Evolutionary conservation across 2,329 filamentous ascomycete genomes (phyloP).

Genomic region (Cercospora sp.): DNA sequence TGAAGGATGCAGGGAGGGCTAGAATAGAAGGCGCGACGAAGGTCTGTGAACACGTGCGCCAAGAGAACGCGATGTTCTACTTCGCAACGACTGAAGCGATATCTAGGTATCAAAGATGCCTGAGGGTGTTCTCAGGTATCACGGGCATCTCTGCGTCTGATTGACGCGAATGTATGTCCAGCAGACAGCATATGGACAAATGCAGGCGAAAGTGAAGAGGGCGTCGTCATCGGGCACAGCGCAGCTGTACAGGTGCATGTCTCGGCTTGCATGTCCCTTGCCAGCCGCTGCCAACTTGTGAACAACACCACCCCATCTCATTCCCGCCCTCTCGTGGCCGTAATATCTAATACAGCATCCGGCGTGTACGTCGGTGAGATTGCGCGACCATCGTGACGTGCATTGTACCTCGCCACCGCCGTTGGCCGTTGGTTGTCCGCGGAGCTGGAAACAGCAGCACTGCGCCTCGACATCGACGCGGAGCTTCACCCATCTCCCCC

Average conservation of each 20-base stretch:
- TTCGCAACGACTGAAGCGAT: neutral
- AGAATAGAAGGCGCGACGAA: neutral
- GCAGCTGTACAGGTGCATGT: neutral
- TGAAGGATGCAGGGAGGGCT: neutral
- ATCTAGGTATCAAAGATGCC: neutral
- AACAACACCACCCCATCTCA: neutral
- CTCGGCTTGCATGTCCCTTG: constrained; percentile 2
- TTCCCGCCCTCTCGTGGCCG: neutral
- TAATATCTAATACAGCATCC: neutral
- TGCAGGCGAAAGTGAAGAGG: neutral
- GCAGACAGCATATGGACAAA: neutral
- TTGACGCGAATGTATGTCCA: neutral
- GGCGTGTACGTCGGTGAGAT: neutral
- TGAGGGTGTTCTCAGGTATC: neutral
- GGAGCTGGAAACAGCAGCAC: neutral
- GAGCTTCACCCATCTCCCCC: constrained; percentile 9
- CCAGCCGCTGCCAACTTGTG: constrained; percentile 1
- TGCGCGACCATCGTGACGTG: neutral
- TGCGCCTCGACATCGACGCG: constrained; percentile 13
- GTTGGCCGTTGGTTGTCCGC: neutral
- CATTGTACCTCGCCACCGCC: neutral
- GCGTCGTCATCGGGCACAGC: neutral
- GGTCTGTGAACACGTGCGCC: neutral
- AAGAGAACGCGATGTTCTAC: constrained; percentile 4
- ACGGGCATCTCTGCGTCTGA: neutral